Base-by-base conservation (phyloP, 441 rosid genomes). In the Erodium trifolium region DNA sequence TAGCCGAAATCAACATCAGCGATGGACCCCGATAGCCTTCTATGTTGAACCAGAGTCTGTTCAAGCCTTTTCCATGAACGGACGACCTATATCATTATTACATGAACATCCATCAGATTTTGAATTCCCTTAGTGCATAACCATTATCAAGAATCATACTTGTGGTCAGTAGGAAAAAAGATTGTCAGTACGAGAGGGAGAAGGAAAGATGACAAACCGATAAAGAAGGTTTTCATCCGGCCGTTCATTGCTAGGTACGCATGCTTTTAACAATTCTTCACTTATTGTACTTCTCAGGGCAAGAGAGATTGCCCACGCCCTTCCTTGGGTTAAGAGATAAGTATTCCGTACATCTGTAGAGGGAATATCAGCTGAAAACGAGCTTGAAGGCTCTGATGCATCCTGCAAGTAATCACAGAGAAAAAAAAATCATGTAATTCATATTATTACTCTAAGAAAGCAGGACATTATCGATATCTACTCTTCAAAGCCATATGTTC, bases 291-390 rank as follows among this genome's bases (percentile, higher is more conserved):
- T 80, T 82, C 78, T 81, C 63, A 78, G 67, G n/a, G 88, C 59
- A 75, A 91, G 87, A 71, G 92, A 93, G 69, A 93, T 83, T 11
- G 96, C 85, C 95, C 96, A 93, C 51, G 96, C 96, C 74, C 85
- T 85, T 81, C 93, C 99, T 67, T 74, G 67, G 34, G 88, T 83
- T 34, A 93, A 84, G 70, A 91, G 90, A 45, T 73, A 70, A 70
- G 76, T 39, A 27, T 74, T 76, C 2, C 67, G 51, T n/a, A 77
- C 74, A 66, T 77, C 78, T 49, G 74, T 69, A 3, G 77, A 76
- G 67, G 82, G 71, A 68, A 51, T 75, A 65, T 82, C 82, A 69
- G 75, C 82, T 9, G n/a, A 57, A 23, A 79, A 55, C 7, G 88
- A 85, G 51, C 75, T 66, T 70, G 91, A 83, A 73, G 87, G 75